Evolutionary conservation across 1,284 basidiomycete species (phyloP), one percentile per base, ranked within the genome.

Genomic region (Moesziomyces aphidis): DNA sequence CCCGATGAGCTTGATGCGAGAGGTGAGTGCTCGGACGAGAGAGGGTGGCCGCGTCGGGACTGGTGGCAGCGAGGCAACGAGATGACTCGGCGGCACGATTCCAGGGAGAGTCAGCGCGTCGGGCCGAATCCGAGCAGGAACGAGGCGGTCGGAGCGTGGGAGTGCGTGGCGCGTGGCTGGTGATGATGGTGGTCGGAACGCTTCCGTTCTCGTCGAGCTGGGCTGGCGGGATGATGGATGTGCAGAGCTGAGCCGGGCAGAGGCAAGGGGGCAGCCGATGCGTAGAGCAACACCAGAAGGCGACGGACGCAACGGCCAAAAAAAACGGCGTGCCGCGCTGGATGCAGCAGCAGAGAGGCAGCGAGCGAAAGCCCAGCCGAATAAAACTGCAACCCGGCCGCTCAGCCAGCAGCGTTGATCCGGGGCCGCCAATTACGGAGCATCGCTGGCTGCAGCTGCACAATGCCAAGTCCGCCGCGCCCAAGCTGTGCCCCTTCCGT

Each of bases 401-500:
- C 13, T 15, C 36, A 31, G 31, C 31, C 31, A 31, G 36, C 36
- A 39, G 36, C 2, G 36, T 39, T 39, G 36, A 39, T 39, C 36
- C 36, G 36, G 36, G 36, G 36, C 34, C 34, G 34, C 34, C 34
- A 36, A 36, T 36, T 36, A 36, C 39, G 39, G 15, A 6, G 39
- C 39, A 42, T 42, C 39, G 39, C 39, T 17, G 17, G 39, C 39
- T 42, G 39, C 39, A 42, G 39, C 39, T 42, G 39, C 39, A 42
- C 39, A 42, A n/a, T 42, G 39, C 39, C 39, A 42, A 42, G 39
- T 15, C 39, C 11, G 39, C 39, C 13, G 48, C 26, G 31, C 48
- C 50, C 23, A 28, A n/a, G 50, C 50, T 53, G 51, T 36, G 43
- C 36, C 51, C 24, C 34, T 17, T 26, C 13, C 13, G 51, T 53